Percentiles rank a stretch among this genome's conserved stretches.
Conservation (phyloP, 208 protist genomes). For the Leishmania tropica region DNA sequence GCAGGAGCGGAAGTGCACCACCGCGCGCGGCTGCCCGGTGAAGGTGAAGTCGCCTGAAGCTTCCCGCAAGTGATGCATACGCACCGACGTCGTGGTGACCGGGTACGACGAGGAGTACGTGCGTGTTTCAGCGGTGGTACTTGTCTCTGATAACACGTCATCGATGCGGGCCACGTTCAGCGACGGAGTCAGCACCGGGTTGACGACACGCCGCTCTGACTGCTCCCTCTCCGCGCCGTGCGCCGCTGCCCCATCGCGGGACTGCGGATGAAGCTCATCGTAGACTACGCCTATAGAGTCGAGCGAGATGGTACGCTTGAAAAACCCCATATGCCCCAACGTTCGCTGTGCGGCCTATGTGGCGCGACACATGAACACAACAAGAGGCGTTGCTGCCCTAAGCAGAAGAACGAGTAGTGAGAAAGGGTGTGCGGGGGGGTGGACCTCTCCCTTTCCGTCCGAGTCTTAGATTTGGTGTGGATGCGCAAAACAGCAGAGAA, state of each 20-base stretch:
- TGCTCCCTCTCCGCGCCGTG: constrained; percentile 7
- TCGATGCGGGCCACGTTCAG: constrained; percentile 16
- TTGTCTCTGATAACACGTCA: constrained; percentile 48
- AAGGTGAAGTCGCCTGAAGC: constrained; percentile 62
- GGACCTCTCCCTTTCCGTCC: not conserved
- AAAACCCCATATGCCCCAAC: constrained; percentile 28
- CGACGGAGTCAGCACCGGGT: constrained; percentile 7
- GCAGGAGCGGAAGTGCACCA: constrained; percentile 80
- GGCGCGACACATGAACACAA: too few species aligned
- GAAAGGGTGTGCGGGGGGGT: not conserved
- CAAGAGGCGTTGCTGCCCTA: too few species aligned
- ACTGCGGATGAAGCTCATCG: constrained; percentile 27
- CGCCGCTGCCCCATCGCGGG: constrained; percentile 4
- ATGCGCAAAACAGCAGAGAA: not conserved
- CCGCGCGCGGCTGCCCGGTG: constrained; percentile 62
- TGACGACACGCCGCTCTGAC: constrained; percentile 21
- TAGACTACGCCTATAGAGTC: constrained; percentile 51
- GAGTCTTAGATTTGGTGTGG: not conserved
- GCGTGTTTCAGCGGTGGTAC: constrained; percentile 44
- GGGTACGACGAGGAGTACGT: constrained; percentile 41
- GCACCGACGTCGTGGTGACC: constrained; percentile 27
- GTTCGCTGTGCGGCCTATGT: not conserved
- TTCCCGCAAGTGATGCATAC: constrained; percentile 41
- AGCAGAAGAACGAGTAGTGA: not conserved
- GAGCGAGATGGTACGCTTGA: constrained; percentile 47